Evolutionary conservation across 2,329 filamentous ascomycete genomes (phyloP), one percentile per base, ranked within the genome.

Genomic region (Aureobasidium sp.): DNA sequence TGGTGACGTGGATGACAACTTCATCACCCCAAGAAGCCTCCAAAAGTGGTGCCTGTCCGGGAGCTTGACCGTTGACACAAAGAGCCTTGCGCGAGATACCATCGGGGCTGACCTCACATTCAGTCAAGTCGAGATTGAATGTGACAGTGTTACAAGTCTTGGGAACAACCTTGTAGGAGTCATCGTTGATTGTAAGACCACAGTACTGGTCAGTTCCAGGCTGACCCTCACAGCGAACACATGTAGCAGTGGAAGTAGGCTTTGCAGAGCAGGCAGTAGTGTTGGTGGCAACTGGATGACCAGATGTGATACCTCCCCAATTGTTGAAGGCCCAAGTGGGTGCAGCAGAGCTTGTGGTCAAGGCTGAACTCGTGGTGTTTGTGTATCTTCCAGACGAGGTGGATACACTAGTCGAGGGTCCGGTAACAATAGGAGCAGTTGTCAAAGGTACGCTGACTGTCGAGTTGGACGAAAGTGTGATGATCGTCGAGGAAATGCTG

Each of bases 1-100:
- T 76, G 47, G 68, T 72, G 17, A 74, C 68, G 59, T 63, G 60
- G 14, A 74, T 64, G 12, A 70, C 65, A 53, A 77, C 66, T 2
- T 68, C 70, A 65, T 78, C 76, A 34, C 76, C 76, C 62, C 62
- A 63, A 7, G 41, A 48, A 15, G 62, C 62, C 3, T 22, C 15
- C 20, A 63, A 15, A 25, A 59, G 53, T 45, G 61, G 61, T 11
- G 31, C 31, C 11, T 34, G 31, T 27, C 61, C 61, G 37, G 61
- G 61, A 7, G 45, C 42, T 27, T 63, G 53, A 2, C 61, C 61
- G 29, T 63, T 63, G 27, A 63, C 27, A 45, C 52, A 59, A 17
- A 63, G 61, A n/a, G 61, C 61, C 15, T 44, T 41, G 7, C 61
- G 61, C 9, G 37, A 47, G 45, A 52, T 15, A 15, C 61, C 61